Evolutionary conservation across 441 rosid species (phyloP).

Genomic region (Kokia cookei): DNA sequence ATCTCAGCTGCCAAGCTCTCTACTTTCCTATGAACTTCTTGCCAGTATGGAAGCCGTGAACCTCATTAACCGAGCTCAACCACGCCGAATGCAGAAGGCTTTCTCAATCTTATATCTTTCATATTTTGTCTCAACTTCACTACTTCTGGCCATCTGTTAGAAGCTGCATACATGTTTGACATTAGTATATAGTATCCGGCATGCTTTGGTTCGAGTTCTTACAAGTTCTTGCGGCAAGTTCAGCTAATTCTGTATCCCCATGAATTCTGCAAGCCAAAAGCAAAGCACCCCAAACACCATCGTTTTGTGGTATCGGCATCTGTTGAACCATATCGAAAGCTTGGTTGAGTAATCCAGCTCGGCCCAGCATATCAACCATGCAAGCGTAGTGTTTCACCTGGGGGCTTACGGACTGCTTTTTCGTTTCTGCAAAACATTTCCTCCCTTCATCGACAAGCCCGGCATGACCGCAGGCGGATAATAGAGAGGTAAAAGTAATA

Average conservation of each 20-base stretch:
- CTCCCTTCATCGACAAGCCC: slow-evolving; percentile 55
- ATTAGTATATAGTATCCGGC: slow-evolving; percentile 46
- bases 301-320: slow-evolving; percentile 43
- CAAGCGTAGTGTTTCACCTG: slow-evolving; percentile 49
- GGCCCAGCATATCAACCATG: slow-evolving; percentile 68
- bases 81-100: slow-evolving; percentile 46
- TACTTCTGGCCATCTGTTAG: slow-evolving; percentile 49
- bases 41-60: slow-evolving; percentile 35
- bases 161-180: slow-evolving; percentile 49
- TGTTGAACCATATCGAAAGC: slow-evolving; percentile 37
- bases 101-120: slow-evolving; percentile 42
- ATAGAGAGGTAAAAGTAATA: slow-evolving; percentile 47
- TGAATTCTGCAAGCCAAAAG: slow-evolving; percentile 65
- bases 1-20: slow-evolving; percentile 30
- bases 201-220: slow-evolving; percentile 41
- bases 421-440: slow-evolving; percentile 45
- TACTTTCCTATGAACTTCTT: slow-evolving; percentile 26
- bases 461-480: slow-evolving; percentile 57
- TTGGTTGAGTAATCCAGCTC: slow-evolving; percentile 44
- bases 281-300: slow-evolving; percentile 54
- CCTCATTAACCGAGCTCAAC: slow-evolving; percentile 26
- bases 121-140: slow-evolving; percentile 36
- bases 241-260: slow-evolving; percentile 40
- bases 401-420: slow-evolving; percentile 26
- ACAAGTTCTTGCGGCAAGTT: slow-evolving; percentile 40